Evolutionary conservation across 2,329 filamentous ascomycete genomes (phyloP), one percentile per base, ranked within the genome.

Genomic region (Penicillium fuscoglaucum): DNA sequence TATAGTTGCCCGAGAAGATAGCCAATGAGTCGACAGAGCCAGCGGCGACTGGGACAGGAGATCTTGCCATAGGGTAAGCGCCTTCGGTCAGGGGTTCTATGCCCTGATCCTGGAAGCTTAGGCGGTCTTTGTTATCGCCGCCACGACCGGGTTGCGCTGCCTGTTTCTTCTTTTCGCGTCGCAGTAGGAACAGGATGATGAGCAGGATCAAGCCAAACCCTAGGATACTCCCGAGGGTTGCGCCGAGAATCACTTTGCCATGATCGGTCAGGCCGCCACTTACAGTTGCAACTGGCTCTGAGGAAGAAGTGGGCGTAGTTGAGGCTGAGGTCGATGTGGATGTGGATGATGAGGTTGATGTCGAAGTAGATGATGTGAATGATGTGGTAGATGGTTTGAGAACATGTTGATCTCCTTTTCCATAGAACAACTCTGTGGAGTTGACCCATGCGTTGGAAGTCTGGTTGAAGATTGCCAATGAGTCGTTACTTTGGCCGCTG

Each of bases 201-300:
- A 90, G 81, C n/a, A 96, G 78, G 7, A 96, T 71, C 0, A 86
- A 76, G 21, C 89, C 86, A 52, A 91, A 79, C 19, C 90, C 91
- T 52, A 90, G 84, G 24, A 96, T 86, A n/a, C 88, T 87, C 13
- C 93, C 92, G 1, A 98, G 82, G 0, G 90, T 90, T 51, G 90
- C 90, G 35, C 90, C 93, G 1, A 97, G 82, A 29, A 96, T 88
- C 8, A 86, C 86, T 65, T 81, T 75, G 26, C 69, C 68, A 40
- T 69, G 62, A 37, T 59, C 65, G 31, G 68, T 72, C 26, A 72
- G 61, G 28, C 67, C 64, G 60, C 70, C 64, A 55, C 66, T 65
- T 41, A 70, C 72, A 29, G 70, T 72, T 40, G 76, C 73, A 26
- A 72, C 69, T 28, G 72, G 61, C n/a, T 71, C 52, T 13, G 66